Conservation (phyloP, 768 basidiomycete species). For the Pleurotus platypus region DNA sequence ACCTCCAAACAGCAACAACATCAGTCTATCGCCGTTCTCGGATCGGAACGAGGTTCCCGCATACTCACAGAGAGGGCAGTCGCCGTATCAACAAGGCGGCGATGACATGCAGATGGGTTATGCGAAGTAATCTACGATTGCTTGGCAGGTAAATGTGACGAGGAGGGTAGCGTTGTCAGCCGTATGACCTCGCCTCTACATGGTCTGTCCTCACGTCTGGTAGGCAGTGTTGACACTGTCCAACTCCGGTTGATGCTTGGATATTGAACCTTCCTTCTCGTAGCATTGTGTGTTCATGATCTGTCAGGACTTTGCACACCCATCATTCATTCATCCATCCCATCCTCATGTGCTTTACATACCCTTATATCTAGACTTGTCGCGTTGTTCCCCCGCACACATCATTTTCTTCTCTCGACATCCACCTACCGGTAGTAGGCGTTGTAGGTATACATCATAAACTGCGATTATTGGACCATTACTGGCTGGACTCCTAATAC, state of each 20-base stretch:
- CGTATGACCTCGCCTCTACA: not conserved
- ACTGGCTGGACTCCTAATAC: slow-evolving; percentile 7
- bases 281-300: too few relatives aligned
- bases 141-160: not conserved
- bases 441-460: slow-evolving; percentile 6
- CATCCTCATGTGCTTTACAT: not conserved
- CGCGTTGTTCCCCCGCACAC: not conserved
- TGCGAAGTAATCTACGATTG: not conserved
- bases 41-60: not conserved
- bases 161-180: not conserved
- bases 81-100: not conserved
- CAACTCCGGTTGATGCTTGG: not conserved
- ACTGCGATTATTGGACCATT: slow-evolving; percentile 8
- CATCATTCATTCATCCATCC: not conserved
- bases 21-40: slow-evolving; percentile 5
- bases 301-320: not conserved
- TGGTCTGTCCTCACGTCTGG: not conserved
- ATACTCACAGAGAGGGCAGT: not conserved
- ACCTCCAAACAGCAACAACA: slow-evolving; percentile 10
- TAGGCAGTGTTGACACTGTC: not conserved
- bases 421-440: slow-evolving; percentile 4
- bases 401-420: not conserved
- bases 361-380: not conserved
- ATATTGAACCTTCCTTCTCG: too few relatives aligned
- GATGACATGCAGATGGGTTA: slow-evolving; percentile 4